Percentiles rank a stretch among this genome's conserved stretches.
Conservation (phyloP, 495 filamentous ascomycete genomes). For the Neurospora sp. region DNA sequence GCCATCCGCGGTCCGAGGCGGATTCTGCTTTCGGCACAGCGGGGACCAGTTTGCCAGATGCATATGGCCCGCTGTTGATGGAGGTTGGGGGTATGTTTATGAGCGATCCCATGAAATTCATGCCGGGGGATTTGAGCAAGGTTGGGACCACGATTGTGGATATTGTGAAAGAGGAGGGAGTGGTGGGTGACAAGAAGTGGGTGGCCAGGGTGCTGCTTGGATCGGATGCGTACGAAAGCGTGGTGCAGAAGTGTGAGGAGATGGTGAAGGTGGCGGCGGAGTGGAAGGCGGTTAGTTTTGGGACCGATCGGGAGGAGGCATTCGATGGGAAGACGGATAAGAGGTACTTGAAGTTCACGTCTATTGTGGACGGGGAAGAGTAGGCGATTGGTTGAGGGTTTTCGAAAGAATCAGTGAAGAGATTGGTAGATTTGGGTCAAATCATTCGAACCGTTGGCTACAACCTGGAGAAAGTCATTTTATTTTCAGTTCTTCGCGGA, state of each 20-base stretch:
- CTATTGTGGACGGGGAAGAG: not conserved
- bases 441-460: not conserved
- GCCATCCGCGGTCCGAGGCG: constrained; percentile 9
- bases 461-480: not conserved
- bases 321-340: not conserved
- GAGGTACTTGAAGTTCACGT: not conserved
- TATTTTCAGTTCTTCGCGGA: not conserved
- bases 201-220: constrained; percentile 14
- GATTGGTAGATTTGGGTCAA: not conserved
- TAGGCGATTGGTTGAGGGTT: not conserved
- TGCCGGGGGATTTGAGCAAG: constrained; percentile 25
- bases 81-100: constrained; percentile 12
- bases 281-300: constrained; percentile 13
- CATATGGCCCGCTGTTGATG: constrained; percentile 6
- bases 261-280: constrained; percentile 5
- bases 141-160: constrained; percentile 24
- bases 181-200: constrained; percentile 11
- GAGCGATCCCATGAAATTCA: constrained; percentile 11
- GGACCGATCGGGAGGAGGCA: constrained; percentile 13
- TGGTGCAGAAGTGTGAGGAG: constrained; percentile 13
- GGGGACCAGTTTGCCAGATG: not conserved
- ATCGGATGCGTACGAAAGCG: constrained; percentile 9
- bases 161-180: constrained; percentile 19
- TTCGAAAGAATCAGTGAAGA: too few species aligned
- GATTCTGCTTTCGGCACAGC: not conserved